These are phyloP conservation scores for Pholiota adiposa DNA, from an alignment of 1,284 basidiomycete species.

Conservation along the genomic window DNA sequence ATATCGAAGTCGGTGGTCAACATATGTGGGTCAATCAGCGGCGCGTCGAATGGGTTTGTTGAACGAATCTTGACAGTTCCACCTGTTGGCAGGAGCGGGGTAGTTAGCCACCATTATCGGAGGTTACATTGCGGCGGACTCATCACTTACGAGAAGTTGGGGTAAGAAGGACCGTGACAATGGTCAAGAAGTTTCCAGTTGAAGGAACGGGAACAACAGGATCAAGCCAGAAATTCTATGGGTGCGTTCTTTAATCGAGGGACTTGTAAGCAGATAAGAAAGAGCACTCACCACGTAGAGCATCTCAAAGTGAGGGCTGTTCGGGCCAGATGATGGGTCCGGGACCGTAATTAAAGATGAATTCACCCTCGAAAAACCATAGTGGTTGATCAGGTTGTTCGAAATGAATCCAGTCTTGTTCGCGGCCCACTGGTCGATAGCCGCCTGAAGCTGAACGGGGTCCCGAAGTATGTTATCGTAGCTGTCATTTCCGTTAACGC, in stretches of 20 bases:
- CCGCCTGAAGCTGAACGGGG: conserved; percentile 15
- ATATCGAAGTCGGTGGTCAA: conserved; percentile 35
- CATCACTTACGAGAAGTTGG: conserved; percentile 8
- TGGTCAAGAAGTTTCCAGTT: conserved; percentile 6
- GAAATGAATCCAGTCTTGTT: conserved; percentile 28
- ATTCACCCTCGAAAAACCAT: conserved; percentile 35
- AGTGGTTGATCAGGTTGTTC: conserved; percentile 18
- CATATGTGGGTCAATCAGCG: conserved; percentile 39
- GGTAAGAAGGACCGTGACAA: background rate
- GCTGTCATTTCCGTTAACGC: conserved; percentile 31
- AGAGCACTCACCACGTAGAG: conserved; percentile 28
- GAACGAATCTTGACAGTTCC: conserved; percentile 32
- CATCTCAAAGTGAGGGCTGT: conserved; percentile 34
- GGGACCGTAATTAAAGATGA: conserved; percentile 31
- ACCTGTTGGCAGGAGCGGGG: too few species aligned
- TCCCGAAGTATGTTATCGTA: conserved; percentile 28
- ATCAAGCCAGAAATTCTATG: conserved; percentile 7
- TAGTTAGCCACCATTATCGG: conserved; percentile 25
- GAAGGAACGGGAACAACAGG: background rate
- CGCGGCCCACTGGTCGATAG: conserved; percentile 22
- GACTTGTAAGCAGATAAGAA: background rate
- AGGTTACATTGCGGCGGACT: too few species aligned
- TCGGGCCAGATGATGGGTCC: conserved; percentile 42
- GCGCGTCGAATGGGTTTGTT: conserved; percentile 36
- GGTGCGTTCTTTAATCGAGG: background rate